Percentiles rank a stretch among this genome's conserved stretches.
These are phyloP conservation scores for Trametes villosa DNA, from an alignment of 768 basidiomycete species.

Conservation along the genomic window DNA sequence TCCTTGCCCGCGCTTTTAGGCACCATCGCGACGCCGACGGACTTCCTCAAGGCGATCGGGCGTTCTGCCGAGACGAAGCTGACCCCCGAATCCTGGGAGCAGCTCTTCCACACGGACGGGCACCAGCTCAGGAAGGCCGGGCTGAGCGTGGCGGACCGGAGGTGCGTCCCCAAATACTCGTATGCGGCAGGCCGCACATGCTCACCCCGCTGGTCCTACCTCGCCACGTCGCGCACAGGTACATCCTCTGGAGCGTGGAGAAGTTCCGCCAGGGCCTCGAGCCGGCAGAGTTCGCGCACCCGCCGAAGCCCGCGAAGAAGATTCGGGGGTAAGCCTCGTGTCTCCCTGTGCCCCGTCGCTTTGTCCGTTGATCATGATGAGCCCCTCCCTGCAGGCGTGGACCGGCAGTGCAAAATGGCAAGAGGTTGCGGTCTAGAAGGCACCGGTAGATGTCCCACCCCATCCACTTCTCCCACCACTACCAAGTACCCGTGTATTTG, in stretches of 20 bases:
- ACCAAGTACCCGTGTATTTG: conserved; percentile 1
- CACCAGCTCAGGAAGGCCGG: conserved; percentile 66
- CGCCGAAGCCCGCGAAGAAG: conserved; percentile 71
- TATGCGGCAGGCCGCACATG: background rate
- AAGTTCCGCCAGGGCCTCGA: conserved; percentile 67
- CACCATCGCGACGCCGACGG: conserved; percentile 56
- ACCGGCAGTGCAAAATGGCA: conserved; percentile 73
- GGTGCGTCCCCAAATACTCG: conserved; percentile 46
- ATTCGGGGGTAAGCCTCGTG: conserved; percentile 68
- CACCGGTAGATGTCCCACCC: conserved; percentile 33
- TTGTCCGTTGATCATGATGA: background rate
- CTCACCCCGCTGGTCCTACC: background rate
- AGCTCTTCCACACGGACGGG: conserved; percentile 68
- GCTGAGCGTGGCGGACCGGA: conserved; percentile 67
- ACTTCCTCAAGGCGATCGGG: conserved; percentile 78
- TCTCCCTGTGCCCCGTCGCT: conserved; percentile 7
- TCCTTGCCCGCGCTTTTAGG: conserved; percentile 38
- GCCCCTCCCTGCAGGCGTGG: conserved; percentile 59
- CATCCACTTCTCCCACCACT: background rate
- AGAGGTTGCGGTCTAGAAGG: conserved; percentile 70
- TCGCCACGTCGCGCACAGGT: conserved; percentile 46
- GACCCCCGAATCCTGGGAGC: conserved; percentile 67
- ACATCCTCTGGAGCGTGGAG: conserved; percentile 85
- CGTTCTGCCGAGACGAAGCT: conserved; percentile 69
- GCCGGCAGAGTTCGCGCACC: conserved; percentile 65